Evolutionary conservation across 352 stramenopile species (phyloP).

Genomic region (Globisporangium orthogonon): DNA sequence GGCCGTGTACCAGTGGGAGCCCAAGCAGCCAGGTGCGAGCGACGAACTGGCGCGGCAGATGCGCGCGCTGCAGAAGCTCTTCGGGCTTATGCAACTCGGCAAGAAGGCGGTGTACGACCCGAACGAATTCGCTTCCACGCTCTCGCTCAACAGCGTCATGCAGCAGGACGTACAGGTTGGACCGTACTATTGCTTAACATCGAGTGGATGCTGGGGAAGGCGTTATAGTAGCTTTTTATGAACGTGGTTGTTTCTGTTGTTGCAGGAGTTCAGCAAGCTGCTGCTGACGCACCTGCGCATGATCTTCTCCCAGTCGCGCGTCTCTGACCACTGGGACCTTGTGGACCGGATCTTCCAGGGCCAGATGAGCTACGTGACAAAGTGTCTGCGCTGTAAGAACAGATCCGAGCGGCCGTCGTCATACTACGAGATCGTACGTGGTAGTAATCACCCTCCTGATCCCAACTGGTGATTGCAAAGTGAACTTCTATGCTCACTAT

Average conservation of each 20-base stretch:
- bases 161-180: slow-evolving; percentile 81
- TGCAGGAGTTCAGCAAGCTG: slow-evolving; percentile 86
- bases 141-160: slow-evolving; percentile 75
- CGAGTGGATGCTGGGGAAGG: too few species aligned
- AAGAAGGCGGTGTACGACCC: slow-evolving; percentile 68
- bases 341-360: slow-evolving; percentile 78
- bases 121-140: slow-evolving; percentile 66
- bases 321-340: slow-evolving; percentile 48
- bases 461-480: not conserved
- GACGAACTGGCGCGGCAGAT: slow-evolving; percentile 63
- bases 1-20: slow-evolving; percentile 76
- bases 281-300: slow-evolving; percentile 69
- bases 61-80: slow-evolving; percentile 76
- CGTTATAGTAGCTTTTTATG: too few species aligned
- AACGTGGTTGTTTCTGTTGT: slow-evolving; percentile 5
- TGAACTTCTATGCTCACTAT: not conserved
- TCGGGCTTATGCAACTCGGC: slow-evolving; percentile 78
- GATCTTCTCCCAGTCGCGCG: slow-evolving; percentile 65
- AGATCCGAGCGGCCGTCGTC: slow-evolving; percentile 57
- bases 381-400: slow-evolving; percentile 63
- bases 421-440: slow-evolving; percentile 78
- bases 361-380: slow-evolving; percentile 82
- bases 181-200: too few species aligned
- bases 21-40: slow-evolving; percentile 31
- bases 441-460: not conserved